Evolutionary conservation across 495 filamentous ascomycete species (phyloP), one percentile per base, ranked within the genome.

Genomic region (Glonium stellatum): DNA sequence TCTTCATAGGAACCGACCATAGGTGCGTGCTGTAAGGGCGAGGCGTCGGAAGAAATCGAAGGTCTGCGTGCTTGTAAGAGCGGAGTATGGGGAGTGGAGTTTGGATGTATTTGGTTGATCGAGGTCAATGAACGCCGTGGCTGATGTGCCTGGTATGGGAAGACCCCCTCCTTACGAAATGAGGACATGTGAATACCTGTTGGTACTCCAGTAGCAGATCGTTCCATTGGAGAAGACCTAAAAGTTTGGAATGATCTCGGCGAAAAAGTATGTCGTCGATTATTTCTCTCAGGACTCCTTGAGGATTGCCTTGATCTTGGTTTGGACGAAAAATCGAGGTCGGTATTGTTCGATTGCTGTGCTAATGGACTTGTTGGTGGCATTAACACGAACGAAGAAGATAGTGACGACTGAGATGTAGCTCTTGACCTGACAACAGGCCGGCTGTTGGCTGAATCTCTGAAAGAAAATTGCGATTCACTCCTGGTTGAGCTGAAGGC

Each of bases 1-100:
- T 98, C 93, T 71, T 98, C 93, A 66, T 96, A 98, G 3, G 93
- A 97, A 0, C 93, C 93, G 18, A 98, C 93, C 86, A 98, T 91
- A 4, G 92, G 88, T 23, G 92, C 92, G 75, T 92, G 89, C 31
- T 90, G 86, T 21, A 92, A 78, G 1, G 89, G 81, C 13, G 90
- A 88, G 15, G 77, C 72, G 19, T 97, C 92, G 1, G 87, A 86
- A 39, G 82, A 79, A 57, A 87, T 78, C 0, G 91, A 95, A 0
- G 86, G 86, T 39, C 88, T 77, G 54, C 90, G 80, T 19, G 82
- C 71, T 10, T 80, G 79, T 4, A 80, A 66, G n/a, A 77, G 72
- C 1, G 84, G 82, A 6, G 82, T 80, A 54, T 87, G 86, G 0
- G 84, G 81, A 0, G 44, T 64, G 4, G 59, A 64, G 60, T 54